Base-by-base conservation (phyloP, 1,284 basidiomycete species). In the Porphyrellus sp. region DNA sequence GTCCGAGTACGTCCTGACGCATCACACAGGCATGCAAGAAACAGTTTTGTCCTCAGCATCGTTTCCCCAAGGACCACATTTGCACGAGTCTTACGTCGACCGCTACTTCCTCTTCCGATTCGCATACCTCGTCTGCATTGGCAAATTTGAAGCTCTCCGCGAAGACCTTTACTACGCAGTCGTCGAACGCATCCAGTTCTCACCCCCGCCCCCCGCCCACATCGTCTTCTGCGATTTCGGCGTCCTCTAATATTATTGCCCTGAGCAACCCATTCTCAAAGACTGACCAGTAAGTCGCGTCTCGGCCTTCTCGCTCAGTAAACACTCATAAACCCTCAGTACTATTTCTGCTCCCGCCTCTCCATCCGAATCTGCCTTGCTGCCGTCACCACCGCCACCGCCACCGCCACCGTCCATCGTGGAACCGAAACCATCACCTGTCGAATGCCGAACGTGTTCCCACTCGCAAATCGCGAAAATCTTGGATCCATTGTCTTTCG, bases 31-130 rank as follows among this genome's bases (percentile, higher is more conserved):
- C 77, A 67, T 91, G 88, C 68, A 76, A 70, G 46, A 72, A 80
- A 52, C 82, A 86, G 56, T 91, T 83, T 63, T 91, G 88, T 60
- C 77, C 86, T 1, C 70, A 79, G 20, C 88, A 91, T 62, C 84
- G 89, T 34, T 89, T 89, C 68, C 83, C 85, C 5, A 72, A 72
- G 42, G 83, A 85, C 59, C 88, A 90, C 58, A 73, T 57, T 42
- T 89, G 87, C 63, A 45, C 69, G 23, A 56, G 73, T 13, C 51
- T 70, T 27, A 23, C 65, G 12, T 44, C 63, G 20, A 52, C 53
- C 16, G 15, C 51, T 9, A 11, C 57, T 21, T 54, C 65, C 12
- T 44, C 59, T 52, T 52, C 64, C 30, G 63, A 51, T 21, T 45
- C 41, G 33, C 55, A 21, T 12, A 61, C 3, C 35, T 16, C 18